These are phyloP conservation scores for Trypanosoma boissoni DNA, from an alignment of 208 protist genomes.

Conservation along the genomic window DNA sequence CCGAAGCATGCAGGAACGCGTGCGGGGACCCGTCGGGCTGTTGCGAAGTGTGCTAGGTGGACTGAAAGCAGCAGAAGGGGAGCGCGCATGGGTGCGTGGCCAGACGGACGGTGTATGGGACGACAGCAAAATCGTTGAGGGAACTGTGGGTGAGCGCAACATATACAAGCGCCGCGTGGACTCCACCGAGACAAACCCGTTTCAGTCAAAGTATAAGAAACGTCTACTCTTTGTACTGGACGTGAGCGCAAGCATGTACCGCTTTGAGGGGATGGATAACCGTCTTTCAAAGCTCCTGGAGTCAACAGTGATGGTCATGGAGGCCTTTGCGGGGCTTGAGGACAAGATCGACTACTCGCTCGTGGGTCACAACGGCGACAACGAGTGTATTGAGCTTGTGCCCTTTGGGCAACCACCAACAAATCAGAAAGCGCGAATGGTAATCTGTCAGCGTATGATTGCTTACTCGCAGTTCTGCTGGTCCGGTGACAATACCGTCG, in stretches of 20 bases:
- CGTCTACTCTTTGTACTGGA: constrained; percentile 91
- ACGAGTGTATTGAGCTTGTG: constrained; percentile 72
- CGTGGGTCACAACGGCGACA: constrained; percentile 88
- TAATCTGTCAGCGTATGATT: constrained; percentile 85
- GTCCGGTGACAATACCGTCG: constrained; percentile 90
- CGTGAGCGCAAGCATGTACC: constrained; percentile 92
- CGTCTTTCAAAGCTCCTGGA: constrained; percentile 86
- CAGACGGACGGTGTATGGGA: constrained; percentile 91
- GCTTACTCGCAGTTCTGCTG: constrained; percentile 94
- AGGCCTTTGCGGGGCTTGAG: constrained; percentile 87
- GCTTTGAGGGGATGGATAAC: constrained; percentile 90
- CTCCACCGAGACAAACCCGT: constrained; percentile 65
- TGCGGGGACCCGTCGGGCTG: constrained; percentile 55
- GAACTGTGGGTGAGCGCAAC: constrained; percentile 87
- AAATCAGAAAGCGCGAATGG: constrained; percentile 77
- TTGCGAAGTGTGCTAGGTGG: constrained; percentile 70
- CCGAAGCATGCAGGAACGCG: constrained; percentile 52
- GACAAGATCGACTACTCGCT: constrained; percentile 88
- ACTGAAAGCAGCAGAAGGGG: constrained; percentile 79
- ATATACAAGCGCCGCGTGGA: constrained; percentile 91
- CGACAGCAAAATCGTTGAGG: constrained; percentile 90
- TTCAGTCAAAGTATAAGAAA: constrained; percentile 73
- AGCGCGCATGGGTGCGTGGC: constrained; percentile 81
- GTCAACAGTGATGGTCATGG: constrained; percentile 90
- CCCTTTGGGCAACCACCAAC: constrained; percentile 56